Evolutionary conservation across 2,329 filamentous ascomycete species (phyloP).

Genomic region (Penicillium glabrum): DNA sequence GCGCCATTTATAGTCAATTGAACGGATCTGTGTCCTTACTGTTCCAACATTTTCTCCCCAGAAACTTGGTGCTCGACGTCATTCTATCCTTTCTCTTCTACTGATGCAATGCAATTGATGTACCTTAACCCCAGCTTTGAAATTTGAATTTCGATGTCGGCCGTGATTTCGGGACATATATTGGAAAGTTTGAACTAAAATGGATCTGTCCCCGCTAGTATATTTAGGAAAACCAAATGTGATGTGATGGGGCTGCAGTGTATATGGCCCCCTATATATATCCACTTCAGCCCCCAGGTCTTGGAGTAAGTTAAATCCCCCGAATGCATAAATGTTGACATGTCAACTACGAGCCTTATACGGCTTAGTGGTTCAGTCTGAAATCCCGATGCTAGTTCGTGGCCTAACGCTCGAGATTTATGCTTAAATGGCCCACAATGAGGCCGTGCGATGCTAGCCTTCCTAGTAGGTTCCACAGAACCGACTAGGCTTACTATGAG

Average conservation of each 20-base stretch:
- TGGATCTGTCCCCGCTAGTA: neutral
- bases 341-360: slow-evolving; percentile 1
- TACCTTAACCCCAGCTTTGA: too few species aligned
- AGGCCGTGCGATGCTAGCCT: slow-evolving; percentile 8
- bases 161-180: too few species aligned
- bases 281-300: neutral
- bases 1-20: too few species aligned
- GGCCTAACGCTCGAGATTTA: slow-evolving; percentile 15
- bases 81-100: too few species aligned
- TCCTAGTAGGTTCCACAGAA: slow-evolving; percentile 13
- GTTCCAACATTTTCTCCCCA: too few species aligned
- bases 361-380: slow-evolving; percentile 5
- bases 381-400: slow-evolving; percentile 9
- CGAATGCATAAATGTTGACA: neutral
- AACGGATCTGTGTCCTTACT: too few species aligned
- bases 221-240: neutral
- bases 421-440: slow-evolving; percentile 17
- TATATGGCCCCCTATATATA: neutral
- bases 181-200: neutral
- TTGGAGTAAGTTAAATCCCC: neutral
- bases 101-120: too few species aligned
- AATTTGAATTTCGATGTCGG: too few species aligned
- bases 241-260: neutral
- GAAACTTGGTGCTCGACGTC: too few species aligned
- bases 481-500: neutral